phyloP scores from a whole-genome alignment of 163 green algal species.

The Scenedesmus sp. region DNA sequence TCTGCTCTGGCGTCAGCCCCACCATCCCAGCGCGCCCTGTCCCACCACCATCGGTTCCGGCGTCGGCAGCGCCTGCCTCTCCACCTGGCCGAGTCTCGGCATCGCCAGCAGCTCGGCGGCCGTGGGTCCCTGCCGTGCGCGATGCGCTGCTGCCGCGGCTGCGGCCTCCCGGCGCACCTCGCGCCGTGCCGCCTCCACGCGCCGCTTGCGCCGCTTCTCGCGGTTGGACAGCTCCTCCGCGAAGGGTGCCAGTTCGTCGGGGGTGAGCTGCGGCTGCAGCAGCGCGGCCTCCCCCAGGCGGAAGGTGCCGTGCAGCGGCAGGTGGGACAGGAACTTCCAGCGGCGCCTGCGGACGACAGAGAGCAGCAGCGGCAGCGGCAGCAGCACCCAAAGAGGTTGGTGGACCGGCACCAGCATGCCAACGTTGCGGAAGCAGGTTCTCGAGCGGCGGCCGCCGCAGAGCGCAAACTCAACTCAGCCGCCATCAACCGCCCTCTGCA shows the following conservation, averaged over 20 bases:
- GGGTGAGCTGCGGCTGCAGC: constrained; percentile 52
- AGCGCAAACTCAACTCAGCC: no score
- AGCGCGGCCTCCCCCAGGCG: constrained; percentile 76
- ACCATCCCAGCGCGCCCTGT: background rate
- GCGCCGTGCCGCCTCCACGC: constrained; percentile 61
- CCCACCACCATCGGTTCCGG: background rate
- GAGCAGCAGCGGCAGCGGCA: background rate
- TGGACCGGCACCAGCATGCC: no score
- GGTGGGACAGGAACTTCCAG: constrained; percentile 75
- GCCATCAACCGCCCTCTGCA: no score
- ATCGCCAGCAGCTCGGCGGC: constrained; percentile 70
- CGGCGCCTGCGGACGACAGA: constrained; percentile 38
- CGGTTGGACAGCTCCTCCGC: constrained; percentile 73
- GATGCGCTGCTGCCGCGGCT: constrained; percentile 65
- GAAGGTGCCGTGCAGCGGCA: constrained; percentile 83
- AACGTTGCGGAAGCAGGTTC: no score
- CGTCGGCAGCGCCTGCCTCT: background rate
- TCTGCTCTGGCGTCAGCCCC: constrained; percentile 28
- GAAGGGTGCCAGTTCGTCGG: constrained; percentile 75
- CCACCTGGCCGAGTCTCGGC: constrained; percentile 48
- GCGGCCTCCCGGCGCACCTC: constrained; percentile 60
- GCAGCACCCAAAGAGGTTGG: no score
- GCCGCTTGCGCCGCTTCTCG: constrained; percentile 63
- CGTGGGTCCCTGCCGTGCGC: constrained; percentile 59
- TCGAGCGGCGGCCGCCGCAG: no score